These are phyloP conservation scores for Gonapodya prolifera DNA, from an alignment of 192 early-diverging fungal species.

Conservation along the genomic window DNA sequence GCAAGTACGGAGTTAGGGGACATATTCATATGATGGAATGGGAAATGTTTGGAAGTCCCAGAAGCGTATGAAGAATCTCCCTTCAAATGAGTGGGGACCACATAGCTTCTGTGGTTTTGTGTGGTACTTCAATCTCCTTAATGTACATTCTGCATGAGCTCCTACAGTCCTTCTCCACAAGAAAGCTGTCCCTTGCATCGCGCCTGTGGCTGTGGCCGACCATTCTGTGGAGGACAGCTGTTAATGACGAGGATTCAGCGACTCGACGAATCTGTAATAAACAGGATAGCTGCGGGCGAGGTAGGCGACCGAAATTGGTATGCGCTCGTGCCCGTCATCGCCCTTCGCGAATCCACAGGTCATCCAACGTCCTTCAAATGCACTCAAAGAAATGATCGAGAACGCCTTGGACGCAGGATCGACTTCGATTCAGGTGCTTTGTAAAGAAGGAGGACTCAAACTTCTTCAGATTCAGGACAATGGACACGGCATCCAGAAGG, in stretches of 20 bases:
- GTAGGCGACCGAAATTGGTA: conserved; percentile 18
- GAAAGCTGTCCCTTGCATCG: too few species aligned
- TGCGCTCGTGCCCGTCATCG: not conserved
- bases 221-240: not conserved
- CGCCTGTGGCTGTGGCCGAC: not conserved
- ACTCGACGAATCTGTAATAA: conserved; percentile 77
- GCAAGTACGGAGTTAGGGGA: too few species aligned
- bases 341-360: conserved; percentile 63
- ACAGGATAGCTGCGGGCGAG: conserved; percentile 96
- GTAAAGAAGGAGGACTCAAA: conserved; percentile 89
- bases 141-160: too few species aligned
- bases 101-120: too few species aligned
- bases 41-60: too few species aligned
- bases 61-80: too few species aligned
- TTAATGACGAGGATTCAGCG: conserved; percentile 41
- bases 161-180: too few species aligned
- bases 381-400: conserved; percentile 92
- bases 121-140: too few species aligned
- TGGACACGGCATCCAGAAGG: conserved; percentile 75
- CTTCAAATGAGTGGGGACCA: too few species aligned
- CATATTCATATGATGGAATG: too few species aligned
- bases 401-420: conserved; percentile 91
- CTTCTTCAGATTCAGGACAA: conserved; percentile 91
- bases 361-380: conserved; percentile 90
- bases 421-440: conserved; percentile 63